A percentile compares a stretch with the other conserved stretches of the same genome.
phyloP scores from a whole-genome alignment of 352 stramenopile species.

The Pythium myriotylum region DNA sequence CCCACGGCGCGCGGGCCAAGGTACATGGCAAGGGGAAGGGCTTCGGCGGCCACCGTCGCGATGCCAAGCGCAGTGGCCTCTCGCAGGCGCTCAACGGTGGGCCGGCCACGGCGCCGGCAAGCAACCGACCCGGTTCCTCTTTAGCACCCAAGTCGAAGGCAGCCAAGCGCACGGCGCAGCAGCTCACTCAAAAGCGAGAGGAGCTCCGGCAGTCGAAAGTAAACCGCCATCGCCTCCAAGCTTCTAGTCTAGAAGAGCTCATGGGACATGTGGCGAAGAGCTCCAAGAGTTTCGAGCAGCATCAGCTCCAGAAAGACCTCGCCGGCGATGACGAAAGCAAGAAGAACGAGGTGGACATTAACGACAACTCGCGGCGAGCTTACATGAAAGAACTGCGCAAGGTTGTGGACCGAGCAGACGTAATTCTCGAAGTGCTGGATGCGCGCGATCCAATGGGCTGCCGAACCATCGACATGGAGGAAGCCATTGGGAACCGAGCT shows the following conservation, averaged over 20 bases:
- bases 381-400: constrained; percentile 97
- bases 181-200: constrained; percentile 65
- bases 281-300: constrained; percentile 44
- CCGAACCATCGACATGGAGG: constrained; percentile 92
- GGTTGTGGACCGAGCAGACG: constrained; percentile 96
- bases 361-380: constrained; percentile 89
- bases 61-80: constrained; percentile 24
- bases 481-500: constrained; percentile 91
- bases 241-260: constrained; percentile 56
- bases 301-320: constrained; percentile 28
- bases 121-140: constrained; percentile 24
- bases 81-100: constrained; percentile 17
- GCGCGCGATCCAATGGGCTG: constrained; percentile 96
- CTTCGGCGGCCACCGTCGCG: constrained; percentile 15
- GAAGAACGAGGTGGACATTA: constrained; percentile 52
- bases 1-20: constrained; percentile 16
- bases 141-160: constrained; percentile 34
- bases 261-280: constrained; percentile 47
- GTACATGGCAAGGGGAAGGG: constrained; percentile 17
- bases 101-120: neutral
- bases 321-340: constrained; percentile 22
- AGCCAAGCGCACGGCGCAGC: constrained; percentile 41
- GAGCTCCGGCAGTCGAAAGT: constrained; percentile 61
- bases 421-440: constrained; percentile 98
- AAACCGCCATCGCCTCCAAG: constrained; percentile 40